Percentiles rank a stretch among this genome's conserved stretches.
Evolutionary conservation across 2,329 filamentous ascomycete species (phyloP).

Genomic region (Microdochium paspali): DNA sequence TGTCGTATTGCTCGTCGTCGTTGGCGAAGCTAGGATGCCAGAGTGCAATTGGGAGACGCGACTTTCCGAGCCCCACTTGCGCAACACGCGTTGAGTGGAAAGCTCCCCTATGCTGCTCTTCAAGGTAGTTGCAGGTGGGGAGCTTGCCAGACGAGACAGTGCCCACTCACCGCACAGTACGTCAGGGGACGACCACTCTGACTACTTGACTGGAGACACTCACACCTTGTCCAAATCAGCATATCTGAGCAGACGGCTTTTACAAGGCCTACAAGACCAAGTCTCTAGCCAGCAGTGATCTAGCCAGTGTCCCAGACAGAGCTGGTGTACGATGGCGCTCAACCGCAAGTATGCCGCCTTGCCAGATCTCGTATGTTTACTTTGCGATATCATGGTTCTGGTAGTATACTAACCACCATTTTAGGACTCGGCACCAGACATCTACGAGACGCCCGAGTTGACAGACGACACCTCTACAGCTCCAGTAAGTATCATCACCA

Average conservation of each 20-base stretch:
- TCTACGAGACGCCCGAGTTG: slow-evolving; percentile 92
- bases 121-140: neutral
- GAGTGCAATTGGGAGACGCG: neutral
- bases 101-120: neutral
- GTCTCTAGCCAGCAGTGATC: too few species aligned
- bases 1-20: neutral
- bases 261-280: too few species aligned
- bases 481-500: slow-evolving; percentile 45
- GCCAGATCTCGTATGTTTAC: slow-evolving; percentile 58
- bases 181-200: slow-evolving; percentile 3
- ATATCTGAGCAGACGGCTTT: too few species aligned
- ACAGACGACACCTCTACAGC: slow-evolving; percentile 84
- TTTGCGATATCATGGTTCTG: slow-evolving; percentile 4
- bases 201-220: neutral
- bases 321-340: slow-evolving; percentile 48
- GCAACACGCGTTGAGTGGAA: neutral
- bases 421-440: slow-evolving; percentile 84
- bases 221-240: slow-evolving; percentile 1
- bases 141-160: neutral
- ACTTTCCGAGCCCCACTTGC: neutral
- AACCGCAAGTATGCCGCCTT: slow-evolving; percentile 76
- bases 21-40: neutral
- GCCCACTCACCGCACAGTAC: neutral
- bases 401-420: slow-evolving; percentile 9
- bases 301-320: too few species aligned